These are phyloP conservation scores for Neltuma alba DNA, from an alignment of 306 rosid species.

Conservation along the genomic window DNA sequence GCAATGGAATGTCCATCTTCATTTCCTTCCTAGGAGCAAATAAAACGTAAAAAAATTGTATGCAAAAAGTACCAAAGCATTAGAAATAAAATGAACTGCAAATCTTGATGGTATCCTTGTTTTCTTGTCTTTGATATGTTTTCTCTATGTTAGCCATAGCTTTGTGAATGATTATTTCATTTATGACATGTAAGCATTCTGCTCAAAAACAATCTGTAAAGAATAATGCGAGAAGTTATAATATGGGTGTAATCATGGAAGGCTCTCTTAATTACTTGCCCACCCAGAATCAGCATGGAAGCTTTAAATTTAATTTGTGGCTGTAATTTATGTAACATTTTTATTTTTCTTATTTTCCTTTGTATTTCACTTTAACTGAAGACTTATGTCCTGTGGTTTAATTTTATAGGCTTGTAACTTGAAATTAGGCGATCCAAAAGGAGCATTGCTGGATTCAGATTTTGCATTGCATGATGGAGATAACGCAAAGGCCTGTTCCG, in stretches of 20 bases:
- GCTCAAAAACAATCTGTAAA: constrained; percentile 8
- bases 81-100: neutral
- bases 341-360: neutral
- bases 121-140: constrained; percentile 17
- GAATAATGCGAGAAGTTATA: neutral
- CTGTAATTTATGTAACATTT: constrained; percentile 7
- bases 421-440: constrained; percentile 55
- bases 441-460: constrained; percentile 56
- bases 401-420: constrained; percentile 53
- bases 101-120: constrained; percentile 2
- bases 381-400: neutral
- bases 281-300: neutral
- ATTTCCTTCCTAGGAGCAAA: neutral
- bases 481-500: constrained; percentile 59
- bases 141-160: constrained; percentile 13
- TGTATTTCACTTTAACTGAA: constrained; percentile 13
- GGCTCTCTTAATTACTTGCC: neutral
- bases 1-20: constrained; percentile 1
- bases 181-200: neutral
- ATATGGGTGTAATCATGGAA: neutral
- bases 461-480: constrained; percentile 63
- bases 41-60: neutral
- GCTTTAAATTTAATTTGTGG: neutral
- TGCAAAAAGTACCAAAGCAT: neutral
- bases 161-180: neutral